phyloP scores from a whole-genome alignment of 2,329 filamentous ascomycete genomes.

The Furcasterigmium furcatum region DNA sequence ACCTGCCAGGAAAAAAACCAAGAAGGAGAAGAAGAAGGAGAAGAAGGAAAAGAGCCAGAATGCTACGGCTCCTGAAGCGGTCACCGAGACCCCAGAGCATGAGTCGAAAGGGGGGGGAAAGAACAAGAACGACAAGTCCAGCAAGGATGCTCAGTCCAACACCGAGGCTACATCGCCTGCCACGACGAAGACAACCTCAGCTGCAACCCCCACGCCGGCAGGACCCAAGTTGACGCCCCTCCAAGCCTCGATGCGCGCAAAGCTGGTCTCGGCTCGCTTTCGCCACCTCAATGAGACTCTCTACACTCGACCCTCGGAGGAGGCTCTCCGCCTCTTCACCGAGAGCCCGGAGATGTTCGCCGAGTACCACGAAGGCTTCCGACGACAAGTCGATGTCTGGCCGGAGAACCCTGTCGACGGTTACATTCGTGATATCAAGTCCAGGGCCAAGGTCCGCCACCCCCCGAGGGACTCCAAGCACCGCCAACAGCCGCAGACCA shows the following conservation, averaged over 20 bases:
- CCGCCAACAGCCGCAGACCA: slow-evolving; percentile 15
- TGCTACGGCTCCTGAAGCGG: not conserved
- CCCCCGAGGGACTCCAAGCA: slow-evolving; percentile 13
- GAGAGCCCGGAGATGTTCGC: slow-evolving; percentile 88
- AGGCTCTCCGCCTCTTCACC: slow-evolving; percentile 80
- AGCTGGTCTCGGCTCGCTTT: slow-evolving; percentile 92
- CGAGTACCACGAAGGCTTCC: slow-evolving; percentile 96
- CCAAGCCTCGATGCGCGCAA: slow-evolving; percentile 90
- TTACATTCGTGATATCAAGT: slow-evolving; percentile 71
- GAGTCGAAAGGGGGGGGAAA: slow-evolving; percentile 6
- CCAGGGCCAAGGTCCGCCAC: slow-evolving; percentile 55
- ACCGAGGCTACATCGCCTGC: not conserved
- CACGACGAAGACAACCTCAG: not conserved
- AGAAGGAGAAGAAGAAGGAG: slow-evolving; percentile 32
- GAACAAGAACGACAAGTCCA: slow-evolving; percentile 12
- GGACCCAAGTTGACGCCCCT: slow-evolving; percentile 77
- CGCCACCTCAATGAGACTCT: slow-evolving; percentile 95
- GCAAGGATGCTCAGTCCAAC: not conserved
- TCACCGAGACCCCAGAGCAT: not conserved
- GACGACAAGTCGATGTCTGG: slow-evolving; percentile 93
- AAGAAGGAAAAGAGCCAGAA: slow-evolving; percentile 20
- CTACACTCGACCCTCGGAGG: slow-evolving; percentile 83
- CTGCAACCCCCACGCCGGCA: slow-evolving; percentile 10
- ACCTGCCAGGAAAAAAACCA: slow-evolving; percentile 22
- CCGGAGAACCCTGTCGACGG: slow-evolving; percentile 92